These are phyloP conservation scores for Chrysoporthe deuterocubensis DNA, from an alignment of 2,329 filamentous ascomycete genomes.

Conservation along the genomic window DNA sequence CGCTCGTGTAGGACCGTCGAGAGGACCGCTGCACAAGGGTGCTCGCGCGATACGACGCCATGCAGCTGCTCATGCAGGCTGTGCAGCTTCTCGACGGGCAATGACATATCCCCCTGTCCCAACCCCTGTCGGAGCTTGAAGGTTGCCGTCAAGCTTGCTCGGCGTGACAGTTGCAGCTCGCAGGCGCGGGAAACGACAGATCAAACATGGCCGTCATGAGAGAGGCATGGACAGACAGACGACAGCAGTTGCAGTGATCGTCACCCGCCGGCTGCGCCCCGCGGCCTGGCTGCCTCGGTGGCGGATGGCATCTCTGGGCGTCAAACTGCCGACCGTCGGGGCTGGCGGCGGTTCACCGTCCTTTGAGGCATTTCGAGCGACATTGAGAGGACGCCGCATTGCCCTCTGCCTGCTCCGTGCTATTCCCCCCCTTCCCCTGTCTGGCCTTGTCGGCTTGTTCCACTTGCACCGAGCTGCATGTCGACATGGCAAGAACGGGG, in stretches of 20 bases:
- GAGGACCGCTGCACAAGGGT: neutral
- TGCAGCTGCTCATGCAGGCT: constrained; percentile 3
- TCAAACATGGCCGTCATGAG: neutral
- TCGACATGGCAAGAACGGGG: constrained; percentile 13
- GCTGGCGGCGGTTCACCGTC: constrained; percentile 30
- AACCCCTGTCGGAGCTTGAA: neutral
- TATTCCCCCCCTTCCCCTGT: neutral
- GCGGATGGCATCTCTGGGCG: neutral
- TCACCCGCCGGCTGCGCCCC: too few relatives aligned
- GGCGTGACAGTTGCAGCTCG: neutral
- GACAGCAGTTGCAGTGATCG: neutral
- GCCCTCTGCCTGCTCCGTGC: constrained; percentile 49
- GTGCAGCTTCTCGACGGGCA: neutral
- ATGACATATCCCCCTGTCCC: neutral
- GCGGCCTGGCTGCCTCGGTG: too few relatives aligned
- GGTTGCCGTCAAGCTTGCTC: neutral
- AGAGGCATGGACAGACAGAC: neutral
- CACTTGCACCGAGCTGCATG: constrained; percentile 9
- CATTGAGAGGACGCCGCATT: constrained; percentile 47
- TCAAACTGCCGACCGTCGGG: neutral
- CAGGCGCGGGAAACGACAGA: too few relatives aligned
- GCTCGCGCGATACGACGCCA: neutral
- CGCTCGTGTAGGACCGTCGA: too few relatives aligned
- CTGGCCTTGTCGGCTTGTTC: neutral
- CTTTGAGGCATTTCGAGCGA: constrained; percentile 49